Percentiles rank a stretch among this genome's conserved stretches.
These are phyloP conservation scores for Madurella mycetomatis DNA, from an alignment of 2,329 filamentous ascomycete genomes.

Conservation along the genomic window DNA sequence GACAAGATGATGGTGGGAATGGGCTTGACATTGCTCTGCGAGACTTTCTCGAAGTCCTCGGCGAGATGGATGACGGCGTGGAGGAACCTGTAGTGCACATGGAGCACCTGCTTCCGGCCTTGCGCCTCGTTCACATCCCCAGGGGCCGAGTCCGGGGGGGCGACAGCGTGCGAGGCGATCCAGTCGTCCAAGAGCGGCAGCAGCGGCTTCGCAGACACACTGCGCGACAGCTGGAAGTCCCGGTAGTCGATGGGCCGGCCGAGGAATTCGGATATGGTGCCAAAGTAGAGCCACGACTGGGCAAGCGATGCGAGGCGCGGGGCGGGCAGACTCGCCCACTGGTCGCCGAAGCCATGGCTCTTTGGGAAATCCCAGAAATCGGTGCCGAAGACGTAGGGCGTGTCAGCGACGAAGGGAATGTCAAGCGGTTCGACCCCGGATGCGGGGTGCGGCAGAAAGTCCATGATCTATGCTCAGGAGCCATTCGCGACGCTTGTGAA, in stretches of 20 bases:
- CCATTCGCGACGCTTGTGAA: slow-evolving; percentile 13
- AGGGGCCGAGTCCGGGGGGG: not conserved
- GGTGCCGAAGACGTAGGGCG: slow-evolving; percentile 19
- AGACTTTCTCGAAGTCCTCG: slow-evolving; percentile 23
- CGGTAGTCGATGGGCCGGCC: slow-evolving; percentile 21
- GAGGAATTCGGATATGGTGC: slow-evolving; percentile 22
- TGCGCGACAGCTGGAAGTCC: slow-evolving; percentile 18
- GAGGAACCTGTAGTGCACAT: slow-evolving; percentile 18
- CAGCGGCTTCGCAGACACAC: slow-evolving; percentile 17
- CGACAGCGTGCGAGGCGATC: slow-evolving; percentile 12
- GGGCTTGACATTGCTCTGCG: slow-evolving; percentile 21
- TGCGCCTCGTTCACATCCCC: slow-evolving; percentile 1
- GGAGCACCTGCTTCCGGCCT: slow-evolving; percentile 11
- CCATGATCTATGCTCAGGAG: slow-evolving; percentile 19
- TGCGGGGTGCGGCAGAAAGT: slow-evolving; percentile 22
- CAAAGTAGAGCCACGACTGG: slow-evolving; percentile 25
- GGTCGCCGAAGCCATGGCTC: slow-evolving; percentile 22
- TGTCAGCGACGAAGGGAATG: slow-evolving; percentile 24
- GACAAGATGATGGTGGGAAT: slow-evolving; percentile 21
- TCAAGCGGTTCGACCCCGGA: slow-evolving; percentile 22
- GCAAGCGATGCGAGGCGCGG: slow-evolving; percentile 21
- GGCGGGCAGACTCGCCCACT: slow-evolving; percentile 22
- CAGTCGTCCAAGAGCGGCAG: slow-evolving; percentile 20
- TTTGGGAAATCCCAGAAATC: slow-evolving; percentile 26
- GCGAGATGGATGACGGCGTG: slow-evolving; percentile 21